Evolutionary conservation across 257 asterid species (phyloP).

Genomic region (Solanum habrochaites): DNA sequence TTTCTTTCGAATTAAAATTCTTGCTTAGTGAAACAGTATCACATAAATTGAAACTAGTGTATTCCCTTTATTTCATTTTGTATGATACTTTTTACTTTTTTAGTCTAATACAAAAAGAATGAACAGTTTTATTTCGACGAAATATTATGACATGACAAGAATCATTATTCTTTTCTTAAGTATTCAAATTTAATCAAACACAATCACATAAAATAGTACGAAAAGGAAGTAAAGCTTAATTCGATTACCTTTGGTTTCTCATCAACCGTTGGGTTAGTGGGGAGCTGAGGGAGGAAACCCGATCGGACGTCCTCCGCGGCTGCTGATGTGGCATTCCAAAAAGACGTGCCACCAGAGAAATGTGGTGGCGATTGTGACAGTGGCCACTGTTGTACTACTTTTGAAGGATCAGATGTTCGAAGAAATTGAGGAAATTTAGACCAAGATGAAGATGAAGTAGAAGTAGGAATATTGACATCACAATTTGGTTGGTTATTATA

Average conservation of each 20-base stretch:
- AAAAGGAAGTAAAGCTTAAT: neutral
- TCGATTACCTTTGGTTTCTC: constrained; percentile 35
- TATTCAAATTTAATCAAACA: neutral
- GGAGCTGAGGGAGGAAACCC: constrained; percentile 43
- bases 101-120: neutral
- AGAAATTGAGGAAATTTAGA: constrained; percentile 46
- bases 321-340: constrained; percentile 59
- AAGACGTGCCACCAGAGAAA: constrained; percentile 56
- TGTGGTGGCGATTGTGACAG: constrained; percentile 20
- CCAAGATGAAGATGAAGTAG: constrained; percentile 32
- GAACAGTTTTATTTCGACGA: neutral
- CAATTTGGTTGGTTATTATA: constrained; percentile 16
- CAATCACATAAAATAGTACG: neutral
- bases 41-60: neutral
- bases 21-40: neutral
- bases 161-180: no score
- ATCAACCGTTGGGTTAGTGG: constrained; percentile 36
- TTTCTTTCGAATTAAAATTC: neutral
- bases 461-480: constrained; percentile 12
- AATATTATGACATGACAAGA: neutral
- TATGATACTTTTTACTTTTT: neutral
- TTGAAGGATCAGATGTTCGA: constrained; percentile 31
- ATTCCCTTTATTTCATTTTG: neutral
- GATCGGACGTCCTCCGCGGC: constrained; percentile 31
- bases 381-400: constrained; percentile 19